A percentile compares a stretch with the other conserved stretches of the same genome.
Evolutionary conservation across 345 rosid species (phyloP).

Genomic region (Lumnitzera littorea): DNA sequence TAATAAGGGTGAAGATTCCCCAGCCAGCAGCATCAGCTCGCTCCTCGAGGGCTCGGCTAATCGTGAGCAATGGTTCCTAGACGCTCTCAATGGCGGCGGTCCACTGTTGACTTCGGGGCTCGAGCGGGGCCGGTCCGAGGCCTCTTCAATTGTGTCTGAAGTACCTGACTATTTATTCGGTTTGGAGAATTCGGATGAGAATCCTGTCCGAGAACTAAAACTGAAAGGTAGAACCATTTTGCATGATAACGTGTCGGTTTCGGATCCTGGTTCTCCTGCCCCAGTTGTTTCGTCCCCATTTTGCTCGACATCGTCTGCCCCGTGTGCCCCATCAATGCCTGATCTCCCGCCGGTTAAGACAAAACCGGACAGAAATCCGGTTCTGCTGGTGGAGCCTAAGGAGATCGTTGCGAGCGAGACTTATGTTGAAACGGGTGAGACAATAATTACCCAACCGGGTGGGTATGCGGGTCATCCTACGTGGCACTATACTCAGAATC

Average conservation of each 20-base stretch:
- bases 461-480: conserved; percentile 41
- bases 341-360: conserved; percentile 66
- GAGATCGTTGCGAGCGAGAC: conserved; percentile 12
- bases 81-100: conserved; percentile 64
- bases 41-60: conserved; percentile 78
- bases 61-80: conserved; percentile 88
- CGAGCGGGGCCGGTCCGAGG: conserved; percentile 78
- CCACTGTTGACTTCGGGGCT: conserved; percentile 33
- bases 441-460: conserved; percentile 27
- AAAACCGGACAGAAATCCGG: conserved; percentile 44
- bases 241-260: conserved; percentile 50
- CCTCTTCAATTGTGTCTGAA: conserved; percentile 78
- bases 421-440: conserved; percentile 20
- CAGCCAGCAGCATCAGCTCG: conserved; percentile 70
- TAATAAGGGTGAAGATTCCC: conserved; percentile 47
- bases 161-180: conserved; percentile 91
- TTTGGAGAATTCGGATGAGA: conserved; percentile 65
- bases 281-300: conserved; percentile 63
- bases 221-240: conserved; percentile 27
- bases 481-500: conserved; percentile 40
- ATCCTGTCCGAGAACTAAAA: conserved; percentile 45
- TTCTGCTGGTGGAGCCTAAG: conserved; percentile 17
- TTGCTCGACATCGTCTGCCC: conserved; percentile 60
- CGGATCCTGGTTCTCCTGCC: conserved; percentile 90
- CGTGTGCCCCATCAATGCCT: conserved; percentile 41